A percentile compares a stretch with the other conserved stretches of the same genome.
These are phyloP conservation scores for Aspergillus leporis DNA, from an alignment of 495 filamentous ascomycete species.

Conservation along the genomic window DNA sequence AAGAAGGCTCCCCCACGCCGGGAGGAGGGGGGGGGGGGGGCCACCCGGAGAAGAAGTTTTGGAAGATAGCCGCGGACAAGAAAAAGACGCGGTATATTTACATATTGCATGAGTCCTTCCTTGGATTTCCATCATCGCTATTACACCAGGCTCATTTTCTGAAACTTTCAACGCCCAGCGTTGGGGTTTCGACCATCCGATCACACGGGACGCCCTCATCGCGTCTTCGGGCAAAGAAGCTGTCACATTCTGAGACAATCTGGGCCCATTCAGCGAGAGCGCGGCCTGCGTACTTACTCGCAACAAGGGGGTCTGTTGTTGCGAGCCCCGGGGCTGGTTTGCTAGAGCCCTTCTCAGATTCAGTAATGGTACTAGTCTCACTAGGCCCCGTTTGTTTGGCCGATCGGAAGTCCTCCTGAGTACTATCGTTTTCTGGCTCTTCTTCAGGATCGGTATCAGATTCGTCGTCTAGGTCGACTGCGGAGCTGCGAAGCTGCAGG, in stretches of 20 bases:
- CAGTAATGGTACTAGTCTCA: slow-evolving; percentile 15
- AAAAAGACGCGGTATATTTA: background rate
- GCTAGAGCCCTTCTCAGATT: slow-evolving; percentile 9
- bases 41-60: background rate
- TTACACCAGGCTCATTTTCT: slow-evolving; percentile 44
- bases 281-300: slow-evolving; percentile 77
- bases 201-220: slow-evolving; percentile 80
- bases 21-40: no score
- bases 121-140: background rate
- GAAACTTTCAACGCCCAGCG: slow-evolving; percentile 82
- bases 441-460: slow-evolving; percentile 27
- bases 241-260: slow-evolving; percentile 84
- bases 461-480: slow-evolving; percentile 28
- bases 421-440: slow-evolving; percentile 14
- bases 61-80: background rate
- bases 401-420: slow-evolving; percentile 1
- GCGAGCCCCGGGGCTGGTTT: slow-evolving; percentile 14
- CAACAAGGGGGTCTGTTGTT: slow-evolving; percentile 32
- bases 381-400: slow-evolving; percentile 17
- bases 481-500: slow-evolving; percentile 37
- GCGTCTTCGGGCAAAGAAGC: slow-evolving; percentile 83
- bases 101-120: background rate
- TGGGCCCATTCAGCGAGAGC: slow-evolving; percentile 90
- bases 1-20: no score
- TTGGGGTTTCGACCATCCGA: slow-evolving; percentile 81